Base-by-base conservation (phyloP, 2,329 filamentous ascomycete genomes). In the Colletotrichum kahawae region DNA sequence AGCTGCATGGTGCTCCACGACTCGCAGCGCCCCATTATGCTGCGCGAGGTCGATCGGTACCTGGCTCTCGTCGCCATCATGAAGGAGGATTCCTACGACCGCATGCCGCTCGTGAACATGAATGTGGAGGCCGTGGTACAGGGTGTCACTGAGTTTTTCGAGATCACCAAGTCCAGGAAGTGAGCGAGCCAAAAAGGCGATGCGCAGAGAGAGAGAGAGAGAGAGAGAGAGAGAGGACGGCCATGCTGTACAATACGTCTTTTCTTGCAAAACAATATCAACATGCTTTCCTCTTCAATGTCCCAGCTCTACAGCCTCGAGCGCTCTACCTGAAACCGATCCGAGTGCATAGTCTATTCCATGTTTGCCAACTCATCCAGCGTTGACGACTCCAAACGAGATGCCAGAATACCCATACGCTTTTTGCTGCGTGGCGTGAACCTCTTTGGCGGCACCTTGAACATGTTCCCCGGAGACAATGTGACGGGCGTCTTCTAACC, bases 21-120 rank as follows among this genome's bases (percentile, higher is more conserved):
- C 78, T 89, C 88, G 65, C 89, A 89, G 80, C 87, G 91, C 78
- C 92, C 92, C 54, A 92, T 93, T 76, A 91, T 93, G 87, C 83
- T 94, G 81, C 87, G 92, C 24, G 92, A 94, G 85, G 92, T 94
- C 18, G 92, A 94, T 80, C 90, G 91, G 76, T 95, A 96, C 82
- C 88, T 97, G 60, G 94, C 94, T 1, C 88, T 97, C 16, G 94
- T 97, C 38, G 95, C 95, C 75, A 93, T 97, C 77, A 96, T 96
- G 94, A 94, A 93, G 82, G 94, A 96, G 81, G 94, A 94, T 70
- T 94, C 93, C 33, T 95, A 95, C 79, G 93, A 95, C 81, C 95
- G 94, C 87, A 95, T 96, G 87, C 93, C 94, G 5, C 87, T 96
- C 77, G 94, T 97, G 76, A 95, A 95, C 79, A 95, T 96, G 91